These are phyloP conservation scores for Ogataea paradorogensis DNA, from an alignment of 805 yeast species.

Conservation along the genomic window DNA sequence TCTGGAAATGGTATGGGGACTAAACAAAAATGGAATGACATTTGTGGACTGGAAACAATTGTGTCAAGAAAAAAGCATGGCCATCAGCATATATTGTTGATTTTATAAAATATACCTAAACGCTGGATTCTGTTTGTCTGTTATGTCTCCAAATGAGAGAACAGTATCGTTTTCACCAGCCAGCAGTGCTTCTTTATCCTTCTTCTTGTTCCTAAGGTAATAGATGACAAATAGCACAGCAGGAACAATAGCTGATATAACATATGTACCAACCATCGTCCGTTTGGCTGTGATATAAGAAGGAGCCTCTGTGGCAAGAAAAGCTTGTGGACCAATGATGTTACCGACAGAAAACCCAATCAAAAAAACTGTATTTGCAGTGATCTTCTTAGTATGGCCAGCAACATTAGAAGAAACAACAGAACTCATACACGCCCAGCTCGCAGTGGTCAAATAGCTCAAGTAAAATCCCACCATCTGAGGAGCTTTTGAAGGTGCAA, in stretches of 20 bases:
- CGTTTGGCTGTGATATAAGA: slow-evolving; percentile 39
- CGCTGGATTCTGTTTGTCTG: slow-evolving; percentile 50
- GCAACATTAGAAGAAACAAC: slow-evolving; percentile 46
- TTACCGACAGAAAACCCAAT: slow-evolving; percentile 43
- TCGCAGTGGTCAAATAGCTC: slow-evolving; percentile 24
- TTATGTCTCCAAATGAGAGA: slow-evolving; percentile 47
- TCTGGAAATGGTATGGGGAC: slow-evolving; percentile 12
- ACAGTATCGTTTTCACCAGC: slow-evolving; percentile 20
- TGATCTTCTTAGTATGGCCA: slow-evolving; percentile 56
- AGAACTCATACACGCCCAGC: slow-evolving; percentile 29
- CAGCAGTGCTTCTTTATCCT: slow-evolving; percentile 29
- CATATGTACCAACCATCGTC: slow-evolving; percentile 32
- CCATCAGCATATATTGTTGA: slow-evolving; percentile 6
- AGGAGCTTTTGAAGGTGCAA: slow-evolving; percentile 27
- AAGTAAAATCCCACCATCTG: slow-evolving; percentile 25
- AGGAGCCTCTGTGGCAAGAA: slow-evolving; percentile 43
- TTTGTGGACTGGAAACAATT: slow-evolving; percentile 16
- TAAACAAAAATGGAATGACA: slow-evolving; percentile 9
- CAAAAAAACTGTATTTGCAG: slow-evolving; percentile 43
- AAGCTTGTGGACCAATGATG: slow-evolving; percentile 49
- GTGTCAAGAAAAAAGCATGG: not conserved
- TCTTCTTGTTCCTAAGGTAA: slow-evolving; percentile 36
- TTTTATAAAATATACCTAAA: slow-evolving; percentile 42
- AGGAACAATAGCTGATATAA: slow-evolving; percentile 12
- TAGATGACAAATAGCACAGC: slow-evolving; percentile 28